Base-by-base conservation (phyloP, 2,329 filamentous ascomycete genomes). In the Zopfia rhizophila region DNA sequence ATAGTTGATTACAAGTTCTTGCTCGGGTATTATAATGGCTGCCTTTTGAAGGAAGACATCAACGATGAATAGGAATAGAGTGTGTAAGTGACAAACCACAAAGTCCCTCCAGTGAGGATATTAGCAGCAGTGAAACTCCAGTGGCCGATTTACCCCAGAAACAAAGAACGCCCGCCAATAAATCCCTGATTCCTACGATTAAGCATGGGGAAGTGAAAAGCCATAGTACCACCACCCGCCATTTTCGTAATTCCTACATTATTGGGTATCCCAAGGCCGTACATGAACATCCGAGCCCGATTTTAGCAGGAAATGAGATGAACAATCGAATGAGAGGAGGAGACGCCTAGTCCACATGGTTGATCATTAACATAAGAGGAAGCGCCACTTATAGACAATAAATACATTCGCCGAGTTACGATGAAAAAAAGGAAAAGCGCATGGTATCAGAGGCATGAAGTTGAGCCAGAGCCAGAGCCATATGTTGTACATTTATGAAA, bases 401-500 rank as follows among this genome's bases (percentile, higher is more conserved):
- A 44, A 38, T 30, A 5, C 18, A n/a, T n/a, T n/a, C n/a, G n/a
- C 31, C 31, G 35, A 38, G 35, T 12, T 14, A 38, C 32, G 35
- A 38, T 24, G 22, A 7, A 17, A 38, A 27, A 38, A 13, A 39
- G 33, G 14, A 7, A n/a, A 16, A 4, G 4, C 19, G 7, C 19
- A 13, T 6, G 22, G 14, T 24, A 16, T 17, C 8, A 7, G 24
- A 27, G 19, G 16, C 27, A 32, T 32, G 18, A 31, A 29, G 17
- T 31, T 11, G 5, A 4, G 40, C 24, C 22, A 25, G 7, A 28
- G 13, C 10, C 24, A 29, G 6, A 13, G 13, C 16, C 8, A n/a
- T n/a, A n/a, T n/a, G n/a, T n/a, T n/a, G n/a, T 43, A 18, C 14
- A 27, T 56, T 58, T 61, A 69, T 55, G 30, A 35, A 10, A 69